Percentiles rank a stretch among this genome's conserved stretches.
These are phyloP conservation scores for Rutstroemia sydowiana DNA, from an alignment of 2,329 filamentous ascomycete genomes.

Conservation along the genomic window DNA sequence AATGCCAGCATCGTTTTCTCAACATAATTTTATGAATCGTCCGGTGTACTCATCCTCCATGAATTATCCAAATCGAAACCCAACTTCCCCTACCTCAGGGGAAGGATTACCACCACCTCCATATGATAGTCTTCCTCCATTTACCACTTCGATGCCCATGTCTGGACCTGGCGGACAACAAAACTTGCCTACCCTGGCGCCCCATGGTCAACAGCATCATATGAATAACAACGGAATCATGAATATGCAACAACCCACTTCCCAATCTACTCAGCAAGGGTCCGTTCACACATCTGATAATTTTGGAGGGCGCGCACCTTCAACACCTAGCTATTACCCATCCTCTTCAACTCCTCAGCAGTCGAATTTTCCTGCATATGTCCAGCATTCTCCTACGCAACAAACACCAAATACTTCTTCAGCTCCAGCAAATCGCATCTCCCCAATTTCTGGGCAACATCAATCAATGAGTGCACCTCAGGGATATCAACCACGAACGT, in stretches of 20 bases:
- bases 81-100: conserved; percentile 51
- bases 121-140: conserved; percentile 59
- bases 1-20: conserved; percentile 27
- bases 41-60: conserved; percentile 52
- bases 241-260: conserved; percentile 38
- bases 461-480: conserved; percentile 48
- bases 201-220: conserved; percentile 28
- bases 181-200: conserved; percentile 33
- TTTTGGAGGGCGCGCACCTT: conserved; percentile 46
- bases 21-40: conserved; percentile 36
- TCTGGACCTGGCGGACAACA: conserved; percentile 38
- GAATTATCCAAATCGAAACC: conserved; percentile 43
- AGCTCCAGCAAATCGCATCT: conserved; percentile 34
- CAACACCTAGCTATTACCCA: conserved; percentile 53
- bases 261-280: conserved; percentile 44
- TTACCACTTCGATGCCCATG: conserved; percentile 51
- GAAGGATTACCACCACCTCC: conserved; percentile 60
- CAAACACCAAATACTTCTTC: conserved; percentile 35
- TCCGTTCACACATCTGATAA: conserved; percentile 52
- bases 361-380: conserved; percentile 38
- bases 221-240: conserved; percentile 42
- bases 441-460: conserved; percentile 33
- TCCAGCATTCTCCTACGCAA: conserved; percentile 43
- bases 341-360: conserved; percentile 42
- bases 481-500: conserved; percentile 41